phyloP scores from a whole-genome alignment of 2,329 filamentous ascomycete genomes.

The Aspergillus brasiliensis region DNA sequence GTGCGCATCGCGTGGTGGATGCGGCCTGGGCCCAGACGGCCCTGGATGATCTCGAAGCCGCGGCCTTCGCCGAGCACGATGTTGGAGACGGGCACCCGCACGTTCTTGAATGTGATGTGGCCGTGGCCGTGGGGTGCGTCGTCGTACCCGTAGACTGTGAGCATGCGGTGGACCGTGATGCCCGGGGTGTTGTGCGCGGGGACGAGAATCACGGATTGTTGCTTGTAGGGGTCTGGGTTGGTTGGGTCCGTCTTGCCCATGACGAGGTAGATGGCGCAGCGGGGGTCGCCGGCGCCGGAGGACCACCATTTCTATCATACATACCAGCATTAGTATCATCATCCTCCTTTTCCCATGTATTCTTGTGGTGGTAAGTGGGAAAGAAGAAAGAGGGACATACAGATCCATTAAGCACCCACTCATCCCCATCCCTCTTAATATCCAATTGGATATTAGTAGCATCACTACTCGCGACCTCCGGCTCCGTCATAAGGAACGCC shows the following conservation, averaged over 20 bases:
- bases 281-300: slow-evolving; percentile 87
- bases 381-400: slow-evolving; percentile 51
- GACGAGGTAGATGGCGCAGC: slow-evolving; percentile 91
- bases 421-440: slow-evolving; percentile 79
- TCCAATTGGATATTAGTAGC: slow-evolving; percentile 88
- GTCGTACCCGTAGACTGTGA: slow-evolving; percentile 92
- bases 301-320: slow-evolving; percentile 94
- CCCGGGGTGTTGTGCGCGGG: slow-evolving; percentile 72
- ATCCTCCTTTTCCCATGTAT: too few species aligned
- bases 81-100: slow-evolving; percentile 79
- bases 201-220: slow-evolving; percentile 92
- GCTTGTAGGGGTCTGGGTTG: slow-evolving; percentile 77
- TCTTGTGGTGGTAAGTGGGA: not conserved
- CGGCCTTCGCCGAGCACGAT: slow-evolving; percentile 91
- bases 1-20: slow-evolving; percentile 98
- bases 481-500: slow-evolving; percentile 93
- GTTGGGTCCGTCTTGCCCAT: slow-evolving; percentile 88
- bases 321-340: too few species aligned
- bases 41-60: slow-evolving; percentile 98
- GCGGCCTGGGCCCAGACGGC: slow-evolving; percentile 88
- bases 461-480: slow-evolving; percentile 83
- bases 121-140: slow-evolving; percentile 98
- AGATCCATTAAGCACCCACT: slow-evolving; percentile 87
- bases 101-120: slow-evolving; percentile 85
- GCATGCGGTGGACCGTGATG: slow-evolving; percentile 90